Evolutionary conservation across 108 stramenopile species (phyloP).

Genomic region (Cyclostephanos invisitatus): DNA sequence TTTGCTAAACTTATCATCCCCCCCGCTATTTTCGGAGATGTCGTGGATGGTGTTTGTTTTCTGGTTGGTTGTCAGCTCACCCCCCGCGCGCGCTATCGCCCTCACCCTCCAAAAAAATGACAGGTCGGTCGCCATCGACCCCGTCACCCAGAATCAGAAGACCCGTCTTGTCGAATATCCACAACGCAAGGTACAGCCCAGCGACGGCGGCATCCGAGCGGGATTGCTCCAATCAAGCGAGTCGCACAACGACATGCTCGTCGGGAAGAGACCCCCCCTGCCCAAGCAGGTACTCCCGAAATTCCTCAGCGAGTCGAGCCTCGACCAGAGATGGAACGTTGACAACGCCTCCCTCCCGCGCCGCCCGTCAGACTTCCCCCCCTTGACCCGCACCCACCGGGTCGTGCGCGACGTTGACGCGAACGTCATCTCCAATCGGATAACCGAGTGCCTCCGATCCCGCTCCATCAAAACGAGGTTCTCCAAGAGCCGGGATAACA

Average conservation of each 20-base stretch:
- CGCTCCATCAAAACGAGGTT: conserved; percentile 70
- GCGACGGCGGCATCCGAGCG: conserved; percentile 10
- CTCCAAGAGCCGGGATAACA: conserved; percentile 45
- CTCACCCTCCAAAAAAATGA: not conserved
- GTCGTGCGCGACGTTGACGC: conserved; percentile 45
- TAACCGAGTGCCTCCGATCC: conserved; percentile 56
- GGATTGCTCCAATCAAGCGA: conserved; percentile 6
- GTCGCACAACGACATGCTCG: conserved; percentile 4
- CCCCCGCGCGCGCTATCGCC: not conserved
- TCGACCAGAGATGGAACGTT: conserved; percentile 29
- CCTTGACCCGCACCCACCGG: conserved; percentile 59
- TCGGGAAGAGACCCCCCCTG: not conserved
- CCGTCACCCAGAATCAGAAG: conserved; percentile 10
- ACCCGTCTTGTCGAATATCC: conserved; percentile 15
- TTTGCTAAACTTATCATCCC: not conserved
- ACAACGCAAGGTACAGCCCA: conserved; percentile 30
- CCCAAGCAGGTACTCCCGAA: not conserved
- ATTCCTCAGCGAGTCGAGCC: not conserved
- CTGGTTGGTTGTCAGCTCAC: not conserved
- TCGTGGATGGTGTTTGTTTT: not conserved
- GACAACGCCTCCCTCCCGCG: conserved; percentile 15
- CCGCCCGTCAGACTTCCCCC: conserved; percentile 39
- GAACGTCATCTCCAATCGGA: conserved; percentile 55
- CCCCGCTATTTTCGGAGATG: not conserved
- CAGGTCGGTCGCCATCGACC: conserved; percentile 23